These are phyloP conservation scores for Calamus simplicifolius DNA, from an alignment of 176 grass and related monocot genomes.

Conservation along the genomic window DNA sequence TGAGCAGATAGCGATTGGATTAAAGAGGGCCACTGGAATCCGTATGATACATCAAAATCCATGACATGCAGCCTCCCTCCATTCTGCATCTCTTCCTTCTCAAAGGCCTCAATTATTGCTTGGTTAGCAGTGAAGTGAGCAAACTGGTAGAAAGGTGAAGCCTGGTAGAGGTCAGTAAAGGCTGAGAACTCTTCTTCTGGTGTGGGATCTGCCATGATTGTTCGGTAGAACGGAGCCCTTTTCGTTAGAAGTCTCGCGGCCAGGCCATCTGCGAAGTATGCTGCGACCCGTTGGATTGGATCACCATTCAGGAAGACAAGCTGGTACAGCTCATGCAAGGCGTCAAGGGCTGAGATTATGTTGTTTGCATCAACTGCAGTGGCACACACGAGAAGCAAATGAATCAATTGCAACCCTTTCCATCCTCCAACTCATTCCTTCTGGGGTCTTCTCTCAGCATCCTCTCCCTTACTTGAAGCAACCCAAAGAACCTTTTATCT, in stretches of 20 bases:
- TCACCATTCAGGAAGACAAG: constrained; percentile 32
- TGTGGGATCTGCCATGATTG: neutral
- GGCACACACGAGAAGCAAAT: constrained; percentile 38
- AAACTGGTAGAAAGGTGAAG: constrained; percentile 60
- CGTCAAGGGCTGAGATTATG: constrained; percentile 20
- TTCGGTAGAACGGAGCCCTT: neutral
- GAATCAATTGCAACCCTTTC: constrained; percentile 24
- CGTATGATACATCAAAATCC: constrained; percentile 70
- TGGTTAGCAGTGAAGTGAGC: constrained; percentile 95
- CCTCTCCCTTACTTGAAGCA: constrained; percentile 37
- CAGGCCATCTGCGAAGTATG: constrained; percentile 56
- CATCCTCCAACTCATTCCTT: neutral
- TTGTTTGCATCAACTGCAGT: constrained; percentile 27
- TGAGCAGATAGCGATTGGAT: constrained; percentile 70
- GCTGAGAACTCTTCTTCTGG: constrained; percentile 38
- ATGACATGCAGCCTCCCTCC: constrained; percentile 46
- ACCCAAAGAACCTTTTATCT: constrained; percentile 18
- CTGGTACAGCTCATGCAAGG: constrained; percentile 46
- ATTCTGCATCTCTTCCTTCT: constrained; percentile 24
- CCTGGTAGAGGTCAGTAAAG: constrained; percentile 65
- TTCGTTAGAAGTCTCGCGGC: constrained; percentile 21
- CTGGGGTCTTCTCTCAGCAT: constrained; percentile 3
- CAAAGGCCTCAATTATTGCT: constrained; percentile 77
- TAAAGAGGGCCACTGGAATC: constrained; percentile 90
- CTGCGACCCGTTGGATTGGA: constrained; percentile 48